Conservation (phyloP, 768 basidiomycete species). For the Psilocybe tampanensis region DNA sequence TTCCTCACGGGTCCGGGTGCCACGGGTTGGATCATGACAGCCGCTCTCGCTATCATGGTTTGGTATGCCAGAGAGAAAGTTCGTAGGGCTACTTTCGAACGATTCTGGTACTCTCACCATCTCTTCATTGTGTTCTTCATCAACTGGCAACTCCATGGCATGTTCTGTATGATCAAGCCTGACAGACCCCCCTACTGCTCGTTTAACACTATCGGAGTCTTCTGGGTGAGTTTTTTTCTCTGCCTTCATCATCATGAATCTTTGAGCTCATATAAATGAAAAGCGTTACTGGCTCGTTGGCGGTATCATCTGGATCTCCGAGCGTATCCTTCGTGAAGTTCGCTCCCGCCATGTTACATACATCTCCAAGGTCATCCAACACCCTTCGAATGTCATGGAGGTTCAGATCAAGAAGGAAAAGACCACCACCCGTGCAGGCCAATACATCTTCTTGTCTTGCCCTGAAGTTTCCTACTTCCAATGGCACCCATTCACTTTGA, state of each 20-base stretch:
- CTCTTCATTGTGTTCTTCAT: conserved; percentile 93
- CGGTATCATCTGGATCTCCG: conserved; percentile 81
- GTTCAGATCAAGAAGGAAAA: conserved; percentile 98
- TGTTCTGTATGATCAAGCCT: conserved; percentile 97
- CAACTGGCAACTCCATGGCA: conserved; percentile 92
- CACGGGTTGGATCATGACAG: conserved; percentile 91
- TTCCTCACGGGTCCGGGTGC: conserved; percentile 81
- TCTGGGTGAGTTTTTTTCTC: conserved; percentile 71
- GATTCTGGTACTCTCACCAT: conserved; percentile 89
- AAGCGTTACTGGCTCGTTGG: conserved; percentile 91
- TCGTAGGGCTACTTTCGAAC: conserved; percentile 78
- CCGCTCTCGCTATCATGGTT: conserved; percentile 73
- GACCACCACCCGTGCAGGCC: conserved; percentile 79
- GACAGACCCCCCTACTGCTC: conserved; percentile 90
- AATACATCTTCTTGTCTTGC: conserved; percentile 92
- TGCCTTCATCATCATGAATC: conserved; percentile 1
- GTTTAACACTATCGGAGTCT: conserved; percentile 83
- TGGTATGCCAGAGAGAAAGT: conserved; percentile 85
- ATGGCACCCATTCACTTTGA: conserved; percentile 97
- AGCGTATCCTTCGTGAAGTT: conserved; percentile 91
- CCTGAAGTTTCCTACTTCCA: conserved; percentile 94
- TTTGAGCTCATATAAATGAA: neutral
- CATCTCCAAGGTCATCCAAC: conserved; percentile 93
- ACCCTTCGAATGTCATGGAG: conserved; percentile 93
- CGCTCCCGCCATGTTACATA: conserved; percentile 90